These are phyloP conservation scores for Aphanomyces euteiches DNA, from an alignment of 352 stramenopile genomes.

Conservation along the genomic window DNA sequence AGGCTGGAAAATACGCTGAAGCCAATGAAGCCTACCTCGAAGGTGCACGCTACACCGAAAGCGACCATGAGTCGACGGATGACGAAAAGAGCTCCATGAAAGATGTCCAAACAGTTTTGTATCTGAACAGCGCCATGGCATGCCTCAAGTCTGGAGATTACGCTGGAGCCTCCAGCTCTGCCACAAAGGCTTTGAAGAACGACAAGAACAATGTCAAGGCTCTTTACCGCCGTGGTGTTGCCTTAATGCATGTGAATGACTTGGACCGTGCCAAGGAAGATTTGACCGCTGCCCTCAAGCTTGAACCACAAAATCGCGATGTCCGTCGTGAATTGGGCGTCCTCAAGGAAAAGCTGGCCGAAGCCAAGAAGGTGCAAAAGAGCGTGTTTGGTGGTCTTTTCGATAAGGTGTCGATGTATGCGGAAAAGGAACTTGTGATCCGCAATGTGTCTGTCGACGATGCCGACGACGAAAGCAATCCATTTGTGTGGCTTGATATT, in stretches of 20 bases:
- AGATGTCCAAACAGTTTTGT: constrained; percentile 84
- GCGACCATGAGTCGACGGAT: constrained; percentile 83
- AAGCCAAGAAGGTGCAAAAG: constrained; percentile 95
- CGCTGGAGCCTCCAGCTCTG: constrained; percentile 74
- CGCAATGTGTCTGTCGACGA: constrained; percentile 37
- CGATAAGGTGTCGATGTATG: constrained; percentile 95
- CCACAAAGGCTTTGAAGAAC: constrained; percentile 79
- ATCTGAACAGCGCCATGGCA: constrained; percentile 93
- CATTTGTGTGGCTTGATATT: constrained; percentile 98
- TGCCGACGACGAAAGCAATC: constrained; percentile 81
- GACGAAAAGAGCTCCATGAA: constrained; percentile 84
- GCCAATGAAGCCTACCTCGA: constrained; percentile 83
- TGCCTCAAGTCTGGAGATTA: constrained; percentile 92
- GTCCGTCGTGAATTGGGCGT: constrained; percentile 69
- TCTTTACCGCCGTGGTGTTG: constrained; percentile 79
- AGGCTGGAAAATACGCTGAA: constrained; percentile 79
- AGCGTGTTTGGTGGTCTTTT: constrained; percentile 95
- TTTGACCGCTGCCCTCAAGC: constrained; percentile 70
- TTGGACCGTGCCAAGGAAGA: constrained; percentile 85
- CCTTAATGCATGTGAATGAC: constrained; percentile 79
- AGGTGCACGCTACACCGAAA: constrained; percentile 77
- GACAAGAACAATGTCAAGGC: constrained; percentile 80
- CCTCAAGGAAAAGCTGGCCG: constrained; percentile 83
- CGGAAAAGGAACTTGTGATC: constrained; percentile 92
- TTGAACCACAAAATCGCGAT: constrained; percentile 77